Evolutionary conservation across 768 basidiomycete species (phyloP).

Genomic region (Mycena vulgaris): DNA sequence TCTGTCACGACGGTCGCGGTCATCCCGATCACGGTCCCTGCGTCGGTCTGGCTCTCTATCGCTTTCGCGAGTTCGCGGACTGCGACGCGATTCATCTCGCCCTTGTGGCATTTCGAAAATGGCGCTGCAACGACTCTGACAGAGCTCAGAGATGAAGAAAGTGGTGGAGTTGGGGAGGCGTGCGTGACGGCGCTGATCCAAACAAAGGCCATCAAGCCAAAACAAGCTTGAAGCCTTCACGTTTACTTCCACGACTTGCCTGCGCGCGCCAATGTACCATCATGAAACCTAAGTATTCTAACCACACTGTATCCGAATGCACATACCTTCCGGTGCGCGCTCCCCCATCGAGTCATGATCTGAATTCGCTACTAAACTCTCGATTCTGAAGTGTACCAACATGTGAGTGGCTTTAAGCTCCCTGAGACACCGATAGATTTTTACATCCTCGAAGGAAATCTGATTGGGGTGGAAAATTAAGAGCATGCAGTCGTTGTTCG

Average conservation of each 20-base stretch:
- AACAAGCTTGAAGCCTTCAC: no score
- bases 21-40: constrained; percentile 17
- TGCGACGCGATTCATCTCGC: constrained; percentile 28
- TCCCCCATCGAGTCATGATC: background rate
- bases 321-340: constrained; percentile 26
- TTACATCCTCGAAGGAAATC: constrained; percentile 18
- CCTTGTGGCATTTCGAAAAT: constrained; percentile 13
- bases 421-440: background rate
- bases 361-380: constrained; percentile 5
- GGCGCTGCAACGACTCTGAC: background rate
- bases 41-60: constrained; percentile 27
- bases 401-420: constrained; percentile 6
- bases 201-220: constrained; percentile 15
- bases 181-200: background rate
- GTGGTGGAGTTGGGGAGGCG: background rate
- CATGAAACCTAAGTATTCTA: constrained; percentile 31
- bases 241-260: constrained; percentile 16
- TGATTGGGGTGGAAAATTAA: constrained; percentile 34
- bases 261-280: constrained; percentile 20
- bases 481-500: constrained; percentile 35
- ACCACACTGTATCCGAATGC: constrained; percentile 32
- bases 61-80: constrained; percentile 21
- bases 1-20: constrained; percentile 28
- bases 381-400: constrained; percentile 31
- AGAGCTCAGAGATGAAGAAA: background rate